These are phyloP conservation scores for Penicillium steckii DNA, from an alignment of 495 filamentous ascomycete genomes.

Conservation along the genomic window DNA sequence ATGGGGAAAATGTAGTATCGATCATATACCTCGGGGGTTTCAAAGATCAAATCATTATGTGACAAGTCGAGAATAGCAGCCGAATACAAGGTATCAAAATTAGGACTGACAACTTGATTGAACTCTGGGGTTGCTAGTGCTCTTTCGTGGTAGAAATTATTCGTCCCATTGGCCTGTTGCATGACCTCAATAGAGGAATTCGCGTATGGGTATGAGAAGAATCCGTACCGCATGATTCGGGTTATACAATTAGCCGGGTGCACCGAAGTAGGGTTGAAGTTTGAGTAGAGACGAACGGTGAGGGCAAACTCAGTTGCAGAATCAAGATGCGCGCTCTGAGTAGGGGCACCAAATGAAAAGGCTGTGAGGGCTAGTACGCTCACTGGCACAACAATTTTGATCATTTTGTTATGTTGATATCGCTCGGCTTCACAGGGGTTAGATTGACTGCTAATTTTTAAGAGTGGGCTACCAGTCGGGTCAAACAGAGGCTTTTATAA, in stretches of 20 bases:
- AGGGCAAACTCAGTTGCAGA: not conserved
- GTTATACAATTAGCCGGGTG: not conserved
- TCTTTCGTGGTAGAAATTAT: not conserved
- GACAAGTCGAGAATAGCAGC: not conserved
- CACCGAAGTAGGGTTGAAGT: not conserved
- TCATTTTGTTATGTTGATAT: too few relatives aligned
- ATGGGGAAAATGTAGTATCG: conserved; percentile 7
- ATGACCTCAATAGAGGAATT: not conserved
- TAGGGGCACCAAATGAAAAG: not conserved
- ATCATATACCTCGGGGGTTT: conserved; percentile 1
- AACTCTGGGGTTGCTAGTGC: not conserved
- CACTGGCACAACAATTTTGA: too few relatives aligned
- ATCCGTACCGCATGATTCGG: not conserved
- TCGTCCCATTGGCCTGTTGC: not conserved
- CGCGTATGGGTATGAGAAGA: not conserved
- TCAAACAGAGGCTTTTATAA: too few relatives aligned
- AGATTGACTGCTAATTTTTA: too few relatives aligned
- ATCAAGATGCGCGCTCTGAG: not conserved
- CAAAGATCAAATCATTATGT: conserved; percentile 1
- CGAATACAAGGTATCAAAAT: conserved; percentile 9
- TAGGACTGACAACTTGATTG: not conserved
- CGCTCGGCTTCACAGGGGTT: too few relatives aligned
- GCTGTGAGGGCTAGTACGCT: too few relatives aligned
- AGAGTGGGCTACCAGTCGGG: too few relatives aligned
- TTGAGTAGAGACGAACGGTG: not conserved